Conservation (phyloP, 176 grass and related monocot genomes). For the Triticum aestivum region IWGSC_CS_RefSeq_v2.1 NC_057800.1:437006417-437006916, state of each 20-base stretch:
- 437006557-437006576: too few relatives aligned
- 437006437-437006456: too few relatives aligned
- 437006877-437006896: too few relatives aligned
- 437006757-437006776: slow-evolving; percentile 47
- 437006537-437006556: too few relatives aligned
- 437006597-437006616: slow-evolving; percentile 19
- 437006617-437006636: slow-evolving; percentile 46
- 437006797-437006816: slow-evolving; percentile 47
- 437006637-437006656: slow-evolving; percentile 17
- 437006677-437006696: slow-evolving; percentile 60
- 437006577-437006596: too few relatives aligned
- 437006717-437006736: slow-evolving; percentile 33
- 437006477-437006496: too few relatives aligned
- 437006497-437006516: too few relatives aligned
- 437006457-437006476: too few relatives aligned
- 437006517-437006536: too few relatives aligned
- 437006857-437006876: slow-evolving; percentile 31
- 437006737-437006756: slow-evolving; percentile 66
- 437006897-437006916: too few relatives aligned
- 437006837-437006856: slow-evolving; percentile 67
- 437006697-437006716: slow-evolving; percentile 64
- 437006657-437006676: slow-evolving; percentile 35
- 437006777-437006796: slow-evolving; percentile 37
- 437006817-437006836: slow-evolving; percentile 50
- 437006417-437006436: too few relatives aligned